Conservation (phyloP, 73 alveolate species). For the Tetrahymena elliotti region DNA sequence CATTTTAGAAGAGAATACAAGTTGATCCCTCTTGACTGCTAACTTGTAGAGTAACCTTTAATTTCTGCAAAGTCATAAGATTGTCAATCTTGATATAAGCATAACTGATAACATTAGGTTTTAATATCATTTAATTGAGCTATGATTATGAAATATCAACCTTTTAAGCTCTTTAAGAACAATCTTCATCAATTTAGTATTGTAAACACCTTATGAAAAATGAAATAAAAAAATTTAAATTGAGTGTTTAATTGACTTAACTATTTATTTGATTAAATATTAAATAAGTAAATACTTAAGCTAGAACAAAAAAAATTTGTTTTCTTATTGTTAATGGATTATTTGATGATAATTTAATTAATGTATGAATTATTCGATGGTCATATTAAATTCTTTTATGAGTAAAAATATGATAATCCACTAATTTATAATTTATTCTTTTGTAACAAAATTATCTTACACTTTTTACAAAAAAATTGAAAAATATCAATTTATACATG, state of each 20-base stretch:
- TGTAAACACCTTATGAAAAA: not conserved
- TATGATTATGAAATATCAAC: not conserved
- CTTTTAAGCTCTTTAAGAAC: not conserved
- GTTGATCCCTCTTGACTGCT: not conserved
- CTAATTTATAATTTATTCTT: too few species aligned
- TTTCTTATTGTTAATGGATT: too few species aligned
- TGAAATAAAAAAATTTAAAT: too few species aligned
- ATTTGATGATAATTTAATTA: too few species aligned
- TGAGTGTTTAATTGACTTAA: not conserved
- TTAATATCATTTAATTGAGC: not conserved
- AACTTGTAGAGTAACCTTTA: not conserved
- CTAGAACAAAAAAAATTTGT: not conserved
- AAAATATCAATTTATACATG: too few species aligned
- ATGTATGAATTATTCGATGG: too few species aligned
- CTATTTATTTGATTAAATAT: not conserved
- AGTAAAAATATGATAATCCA: too few species aligned
- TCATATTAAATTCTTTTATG: not conserved
- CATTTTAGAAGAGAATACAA: not conserved
- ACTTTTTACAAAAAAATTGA: too few species aligned
- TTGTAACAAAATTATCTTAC: too few species aligned
- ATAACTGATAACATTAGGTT: not conserved
- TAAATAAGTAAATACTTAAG: not conserved
- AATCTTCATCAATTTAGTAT: not conserved
- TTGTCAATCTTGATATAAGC: not conserved
- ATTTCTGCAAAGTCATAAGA: not conserved